Conservation (phyloP, 2,329 filamentous ascomycete genomes). For the Lasiodiplodia hormozganensis region DNA sequence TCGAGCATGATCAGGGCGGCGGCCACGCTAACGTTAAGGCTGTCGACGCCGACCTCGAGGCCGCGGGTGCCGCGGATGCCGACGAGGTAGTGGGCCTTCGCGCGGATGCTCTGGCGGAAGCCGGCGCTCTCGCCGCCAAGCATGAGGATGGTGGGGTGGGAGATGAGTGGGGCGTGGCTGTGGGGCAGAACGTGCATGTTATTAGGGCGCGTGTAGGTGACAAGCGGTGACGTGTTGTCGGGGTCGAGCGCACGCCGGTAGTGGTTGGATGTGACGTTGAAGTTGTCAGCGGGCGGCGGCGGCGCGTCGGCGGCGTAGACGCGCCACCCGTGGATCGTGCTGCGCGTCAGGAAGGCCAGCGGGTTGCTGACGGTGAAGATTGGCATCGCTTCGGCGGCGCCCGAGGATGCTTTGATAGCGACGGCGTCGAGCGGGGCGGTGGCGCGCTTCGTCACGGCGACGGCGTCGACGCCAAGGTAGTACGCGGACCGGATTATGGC, state of each 20-base stretch:
- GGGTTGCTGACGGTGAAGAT: constrained; percentile 75
- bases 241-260: not conserved
- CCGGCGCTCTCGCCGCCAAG: constrained; percentile 55
- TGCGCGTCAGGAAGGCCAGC: constrained; percentile 71
- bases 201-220: constrained; percentile 36
- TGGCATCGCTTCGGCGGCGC: constrained; percentile 81
- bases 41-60: constrained; percentile 71
- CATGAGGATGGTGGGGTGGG: constrained; percentile 76
- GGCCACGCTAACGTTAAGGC: constrained; percentile 92
- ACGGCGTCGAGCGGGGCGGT: constrained; percentile 77
- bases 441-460: constrained; percentile 75
- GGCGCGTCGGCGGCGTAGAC: constrained; percentile 73
- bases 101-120: constrained; percentile 42
- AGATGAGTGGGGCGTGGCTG: constrained; percentile 39
- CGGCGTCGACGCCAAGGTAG: constrained; percentile 87
- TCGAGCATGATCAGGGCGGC: constrained; percentile 76
- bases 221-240: constrained; percentile 24
- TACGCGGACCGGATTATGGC: constrained; percentile 87
- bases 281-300: constrained; percentile 9
- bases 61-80: constrained; percentile 65
- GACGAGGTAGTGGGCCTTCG: constrained; percentile 68
- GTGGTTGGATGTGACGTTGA: not conserved
- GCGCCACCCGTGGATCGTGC: constrained; percentile 76
- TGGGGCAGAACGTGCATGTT: constrained; percentile 31
- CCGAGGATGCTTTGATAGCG: constrained; percentile 85